Conservation (phyloP, 176 grass and related monocot genomes). For the Zea luxurians region DNA sequence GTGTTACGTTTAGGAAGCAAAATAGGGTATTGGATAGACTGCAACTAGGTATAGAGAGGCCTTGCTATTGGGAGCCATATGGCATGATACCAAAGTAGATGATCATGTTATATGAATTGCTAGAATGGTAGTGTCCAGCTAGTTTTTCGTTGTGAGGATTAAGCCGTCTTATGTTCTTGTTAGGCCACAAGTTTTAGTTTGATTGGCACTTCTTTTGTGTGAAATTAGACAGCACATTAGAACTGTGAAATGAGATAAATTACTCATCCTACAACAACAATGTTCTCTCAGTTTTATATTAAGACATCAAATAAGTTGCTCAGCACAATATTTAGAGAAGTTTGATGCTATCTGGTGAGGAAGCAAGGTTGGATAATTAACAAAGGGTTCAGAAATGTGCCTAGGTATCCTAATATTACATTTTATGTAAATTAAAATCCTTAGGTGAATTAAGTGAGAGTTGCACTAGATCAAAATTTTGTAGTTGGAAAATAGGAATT, state of each 20-base stretch:
- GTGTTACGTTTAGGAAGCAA: background rate
- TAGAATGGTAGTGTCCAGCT: background rate
- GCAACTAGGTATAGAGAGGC: background rate
- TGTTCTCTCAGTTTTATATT: background rate
- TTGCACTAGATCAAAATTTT: background rate
- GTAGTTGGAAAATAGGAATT: background rate
- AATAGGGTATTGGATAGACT: slow-evolving; percentile 10
- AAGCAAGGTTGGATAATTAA: slow-evolving; percentile 5
- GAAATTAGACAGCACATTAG: background rate
- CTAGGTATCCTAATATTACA: background rate
- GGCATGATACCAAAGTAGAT: background rate
- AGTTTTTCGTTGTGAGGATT: background rate
- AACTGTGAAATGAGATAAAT: slow-evolving; percentile 6
- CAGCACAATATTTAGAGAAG: background rate
- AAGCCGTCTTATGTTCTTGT: background rate
- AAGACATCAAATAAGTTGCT: background rate
- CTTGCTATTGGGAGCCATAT: slow-evolving; percentile 8
- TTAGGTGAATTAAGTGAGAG: background rate
- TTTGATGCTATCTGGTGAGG: background rate
- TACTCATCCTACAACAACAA: background rate
- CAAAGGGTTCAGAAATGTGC: slow-evolving; percentile 2
- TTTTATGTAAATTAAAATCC: background rate
- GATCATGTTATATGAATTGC: background rate
- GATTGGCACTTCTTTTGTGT: slow-evolving; percentile 2
- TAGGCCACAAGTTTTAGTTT: background rate